phyloP scores from a whole-genome alignment of 257 asterid species.

The Solanum bulbocastanum region DNA sequence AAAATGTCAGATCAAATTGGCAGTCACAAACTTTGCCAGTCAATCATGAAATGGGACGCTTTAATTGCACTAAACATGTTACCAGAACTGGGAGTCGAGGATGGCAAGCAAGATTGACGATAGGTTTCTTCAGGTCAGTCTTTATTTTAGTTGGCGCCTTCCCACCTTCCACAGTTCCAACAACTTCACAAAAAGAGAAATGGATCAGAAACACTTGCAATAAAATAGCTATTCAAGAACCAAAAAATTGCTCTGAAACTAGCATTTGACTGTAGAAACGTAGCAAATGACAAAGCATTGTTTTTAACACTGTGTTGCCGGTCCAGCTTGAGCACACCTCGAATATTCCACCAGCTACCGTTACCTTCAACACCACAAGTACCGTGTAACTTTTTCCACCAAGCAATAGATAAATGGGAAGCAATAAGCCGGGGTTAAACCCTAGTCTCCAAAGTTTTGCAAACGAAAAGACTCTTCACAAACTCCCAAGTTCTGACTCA shows the following conservation, averaged over 20 bases:
- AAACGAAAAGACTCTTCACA: background rate
- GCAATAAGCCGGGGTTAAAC: background rate
- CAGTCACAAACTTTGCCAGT: background rate
- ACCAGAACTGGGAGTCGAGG: slow-evolving; percentile 99
- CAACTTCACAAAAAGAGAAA: slow-evolving; percentile 39
- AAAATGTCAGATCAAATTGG: slow-evolving; percentile 14
- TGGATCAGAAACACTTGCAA: background rate
- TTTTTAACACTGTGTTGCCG: background rate
- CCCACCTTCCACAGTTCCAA: slow-evolving; percentile 98
- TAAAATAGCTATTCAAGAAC: background rate
- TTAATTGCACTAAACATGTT: slow-evolving; percentile 9
- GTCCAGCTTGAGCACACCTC: background rate
- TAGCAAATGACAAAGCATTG: background rate
- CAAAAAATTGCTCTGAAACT: background rate
- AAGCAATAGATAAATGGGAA: background rate
- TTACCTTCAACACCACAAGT: background rate
- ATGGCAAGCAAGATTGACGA: slow-evolving; percentile 97
- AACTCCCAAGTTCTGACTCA: background rate
- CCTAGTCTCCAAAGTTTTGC: background rate
- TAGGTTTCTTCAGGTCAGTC: slow-evolving; percentile 97
- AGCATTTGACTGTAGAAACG: background rate
- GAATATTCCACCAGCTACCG: background rate
- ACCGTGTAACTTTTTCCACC: background rate
- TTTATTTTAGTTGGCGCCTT: slow-evolving; percentile 97
- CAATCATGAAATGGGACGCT: background rate